Percentiles rank a stretch among this genome's conserved stretches.
Evolutionary conservation across 345 rosid genomes (phyloP).

Genomic region (Camelina laxa): DNA sequence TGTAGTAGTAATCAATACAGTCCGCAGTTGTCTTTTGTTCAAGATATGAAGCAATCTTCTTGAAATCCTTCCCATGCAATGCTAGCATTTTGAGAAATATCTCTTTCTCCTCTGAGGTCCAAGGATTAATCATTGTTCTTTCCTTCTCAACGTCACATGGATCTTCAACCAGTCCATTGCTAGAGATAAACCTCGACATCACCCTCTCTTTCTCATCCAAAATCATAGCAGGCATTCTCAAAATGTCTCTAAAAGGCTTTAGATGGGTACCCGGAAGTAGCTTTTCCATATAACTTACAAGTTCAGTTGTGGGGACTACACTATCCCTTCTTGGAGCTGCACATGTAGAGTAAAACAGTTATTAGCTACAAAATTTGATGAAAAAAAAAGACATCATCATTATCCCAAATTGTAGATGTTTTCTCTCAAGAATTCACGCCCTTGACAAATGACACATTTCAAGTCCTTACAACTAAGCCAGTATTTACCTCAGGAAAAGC

Average conservation of each 20-base stretch:
- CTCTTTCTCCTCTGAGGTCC: constrained; percentile 82
- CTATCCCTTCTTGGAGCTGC: constrained; percentile 65
- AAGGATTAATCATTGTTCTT: constrained; percentile 83
- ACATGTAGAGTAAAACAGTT: constrained; percentile 24
- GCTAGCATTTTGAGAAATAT: constrained; percentile 77
- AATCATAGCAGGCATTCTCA: constrained; percentile 89
- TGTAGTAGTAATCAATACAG: constrained; percentile 95
- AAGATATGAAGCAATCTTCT: constrained; percentile 81
- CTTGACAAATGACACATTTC: constrained; percentile 8
- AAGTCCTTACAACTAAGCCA: constrained; percentile 4
- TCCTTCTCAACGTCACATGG: constrained; percentile 91
- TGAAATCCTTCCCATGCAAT: constrained; percentile 80
- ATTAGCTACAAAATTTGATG: constrained; percentile 1
- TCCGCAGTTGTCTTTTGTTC: constrained; percentile 93
- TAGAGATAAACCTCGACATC: constrained; percentile 66
- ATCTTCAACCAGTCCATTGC: constrained; percentile 89
- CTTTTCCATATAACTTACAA: constrained; percentile 59
- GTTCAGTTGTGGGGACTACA: constrained; percentile 57
- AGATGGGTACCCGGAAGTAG: constrained; percentile 55
- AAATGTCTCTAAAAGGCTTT: constrained; percentile 61
- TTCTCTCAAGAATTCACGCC: constrained; percentile 6
- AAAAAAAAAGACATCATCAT: not conserved
- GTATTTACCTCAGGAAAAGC: constrained; percentile 15
- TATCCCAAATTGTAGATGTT: not conserved
- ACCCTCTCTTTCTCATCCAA: constrained; percentile 78